A percentile compares a stretch with the other conserved stretches of the same genome.
phyloP scores from a whole-genome alignment of 1,139 yeast species.

The Debaryomyces psychrophilus region DNA sequence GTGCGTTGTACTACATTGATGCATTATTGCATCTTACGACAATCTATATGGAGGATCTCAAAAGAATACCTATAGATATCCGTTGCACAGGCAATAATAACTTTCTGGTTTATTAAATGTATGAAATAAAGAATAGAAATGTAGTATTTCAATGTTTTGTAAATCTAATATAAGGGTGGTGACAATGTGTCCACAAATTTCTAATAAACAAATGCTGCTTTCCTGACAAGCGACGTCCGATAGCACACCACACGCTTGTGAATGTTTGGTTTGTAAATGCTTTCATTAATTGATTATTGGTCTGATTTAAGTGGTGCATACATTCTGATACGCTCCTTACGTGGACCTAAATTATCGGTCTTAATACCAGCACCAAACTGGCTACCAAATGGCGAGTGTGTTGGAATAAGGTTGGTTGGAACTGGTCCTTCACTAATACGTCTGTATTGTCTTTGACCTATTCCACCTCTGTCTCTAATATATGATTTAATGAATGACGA shows the following conservation, averaged over 20 bases:
- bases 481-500: slow-evolving; percentile 46
- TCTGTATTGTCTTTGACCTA: slow-evolving; percentile 48
- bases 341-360: slow-evolving; percentile 49
- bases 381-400: slow-evolving; percentile 46
- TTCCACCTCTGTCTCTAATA: slow-evolving; percentile 52
- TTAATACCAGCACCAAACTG: slow-evolving; percentile 53
- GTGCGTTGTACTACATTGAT: too few species aligned
- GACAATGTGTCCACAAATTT: background rate
- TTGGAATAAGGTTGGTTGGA: slow-evolving; percentile 42
- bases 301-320: slow-evolving; percentile 37
- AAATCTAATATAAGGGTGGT: slow-evolving; percentile 6
- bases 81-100: background rate
- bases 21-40: too few species aligned
- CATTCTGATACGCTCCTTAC: slow-evolving; percentile 45
- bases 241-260: slow-evolving; percentile 1
- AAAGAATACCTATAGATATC: background rate
- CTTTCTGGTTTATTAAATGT: slow-evolving; percentile 4
- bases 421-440: slow-evolving; percentile 31
- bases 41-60: too few species aligned
- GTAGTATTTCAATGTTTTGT: slow-evolving; percentile 2
- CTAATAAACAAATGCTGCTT: slow-evolving; percentile 1
- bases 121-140: slow-evolving; percentile 4
- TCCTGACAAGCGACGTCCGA: background rate
- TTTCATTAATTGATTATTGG: slow-evolving; percentile 8
- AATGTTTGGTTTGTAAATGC: slow-evolving; percentile 2